Evolutionary conservation across 257 asterid species (phyloP).

Genomic region (Solanum megistacrolobum): DNA sequence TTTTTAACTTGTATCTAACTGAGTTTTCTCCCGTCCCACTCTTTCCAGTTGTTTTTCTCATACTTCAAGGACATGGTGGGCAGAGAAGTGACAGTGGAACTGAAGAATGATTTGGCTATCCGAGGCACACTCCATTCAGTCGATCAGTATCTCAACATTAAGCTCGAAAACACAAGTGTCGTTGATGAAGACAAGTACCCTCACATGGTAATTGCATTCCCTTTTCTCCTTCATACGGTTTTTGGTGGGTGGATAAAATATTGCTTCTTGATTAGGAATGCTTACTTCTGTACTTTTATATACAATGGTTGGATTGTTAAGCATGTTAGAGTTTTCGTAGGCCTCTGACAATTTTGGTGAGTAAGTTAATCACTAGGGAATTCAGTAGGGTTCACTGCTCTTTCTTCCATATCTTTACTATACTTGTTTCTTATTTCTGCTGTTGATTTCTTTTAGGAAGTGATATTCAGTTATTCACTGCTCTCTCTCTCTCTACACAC

Average conservation of each 20-base stretch:
- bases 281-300: background rate
- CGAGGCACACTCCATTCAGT: slow-evolving; percentile 91
- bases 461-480: background rate
- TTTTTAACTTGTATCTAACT: background rate
- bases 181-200: slow-evolving; percentile 96
- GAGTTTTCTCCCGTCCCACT: background rate
- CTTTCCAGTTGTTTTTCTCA: slow-evolving; percentile 89
- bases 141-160: slow-evolving; percentile 92
- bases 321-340: background rate
- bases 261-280: background rate
- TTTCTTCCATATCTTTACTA: background rate
- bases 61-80: slow-evolving; percentile 98
- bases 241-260: background rate
- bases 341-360: background rate
- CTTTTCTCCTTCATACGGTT: background rate
- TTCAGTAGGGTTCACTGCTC: background rate
- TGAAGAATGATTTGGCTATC: slow-evolving; percentile 93
- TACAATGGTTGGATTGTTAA: background rate
- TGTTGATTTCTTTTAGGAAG: background rate
- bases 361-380: background rate
- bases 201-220: slow-evolving; percentile 55
- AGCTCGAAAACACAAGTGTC: slow-evolving; percentile 87
- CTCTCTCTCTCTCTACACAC: background rate
- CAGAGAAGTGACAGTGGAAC: slow-evolving; percentile 90
- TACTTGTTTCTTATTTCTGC: background rate